Percentiles rank a stretch among this genome's conserved stretches.
Conservation (phyloP, 2,329 filamentous ascomycete species). For the Fusarium lateritium region DNA sequence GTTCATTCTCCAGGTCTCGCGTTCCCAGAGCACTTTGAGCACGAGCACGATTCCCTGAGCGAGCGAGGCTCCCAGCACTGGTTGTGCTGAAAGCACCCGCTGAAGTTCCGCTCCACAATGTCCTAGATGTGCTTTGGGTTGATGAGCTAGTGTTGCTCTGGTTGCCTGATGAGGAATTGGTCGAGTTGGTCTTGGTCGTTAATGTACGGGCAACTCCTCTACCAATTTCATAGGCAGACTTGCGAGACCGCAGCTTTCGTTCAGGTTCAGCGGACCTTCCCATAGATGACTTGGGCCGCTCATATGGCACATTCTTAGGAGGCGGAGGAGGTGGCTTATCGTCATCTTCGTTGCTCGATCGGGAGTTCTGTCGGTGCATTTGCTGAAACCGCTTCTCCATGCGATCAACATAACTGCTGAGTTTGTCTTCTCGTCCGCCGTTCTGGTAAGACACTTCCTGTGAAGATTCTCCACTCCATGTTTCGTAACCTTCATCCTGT, state of each 20-base stretch:
- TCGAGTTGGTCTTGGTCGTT: slow-evolving; percentile 89
- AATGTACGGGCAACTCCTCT: slow-evolving; percentile 82
- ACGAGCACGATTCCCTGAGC: slow-evolving; percentile 75
- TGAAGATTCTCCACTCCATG: slow-evolving; percentile 69
- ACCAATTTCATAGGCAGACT: slow-evolving; percentile 84
- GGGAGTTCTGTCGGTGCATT: slow-evolving; percentile 74
- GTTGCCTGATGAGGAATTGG: slow-evolving; percentile 81
- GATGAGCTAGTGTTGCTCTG: slow-evolving; percentile 81
- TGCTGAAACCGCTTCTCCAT: slow-evolving; percentile 88
- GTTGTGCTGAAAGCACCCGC: slow-evolving; percentile 94
- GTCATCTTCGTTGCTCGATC: slow-evolving; percentile 57
- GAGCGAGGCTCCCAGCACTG: slow-evolving; percentile 92
- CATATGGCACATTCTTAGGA: slow-evolving; percentile 67
- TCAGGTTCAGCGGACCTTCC: slow-evolving; percentile 59
- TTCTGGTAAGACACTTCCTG: slow-evolving; percentile 61
- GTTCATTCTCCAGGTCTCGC: slow-evolving; percentile 68
- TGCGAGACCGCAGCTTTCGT: slow-evolving; percentile 72
- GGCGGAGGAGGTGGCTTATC: slow-evolving; percentile 73
- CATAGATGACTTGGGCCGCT: slow-evolving; percentile 73
- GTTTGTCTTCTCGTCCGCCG: slow-evolving; percentile 67
- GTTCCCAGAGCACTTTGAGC: slow-evolving; percentile 77
- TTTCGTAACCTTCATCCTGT: slow-evolving; percentile 73
- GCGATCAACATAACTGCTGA: slow-evolving; percentile 89
- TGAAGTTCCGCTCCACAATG: slow-evolving; percentile 93
- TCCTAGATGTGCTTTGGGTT: slow-evolving; percentile 84